These are phyloP conservation scores for Plectosphaerella cucumerina DNA, from an alignment of 2,329 filamentous ascomycete genomes.

Conservation along the genomic window DNA sequence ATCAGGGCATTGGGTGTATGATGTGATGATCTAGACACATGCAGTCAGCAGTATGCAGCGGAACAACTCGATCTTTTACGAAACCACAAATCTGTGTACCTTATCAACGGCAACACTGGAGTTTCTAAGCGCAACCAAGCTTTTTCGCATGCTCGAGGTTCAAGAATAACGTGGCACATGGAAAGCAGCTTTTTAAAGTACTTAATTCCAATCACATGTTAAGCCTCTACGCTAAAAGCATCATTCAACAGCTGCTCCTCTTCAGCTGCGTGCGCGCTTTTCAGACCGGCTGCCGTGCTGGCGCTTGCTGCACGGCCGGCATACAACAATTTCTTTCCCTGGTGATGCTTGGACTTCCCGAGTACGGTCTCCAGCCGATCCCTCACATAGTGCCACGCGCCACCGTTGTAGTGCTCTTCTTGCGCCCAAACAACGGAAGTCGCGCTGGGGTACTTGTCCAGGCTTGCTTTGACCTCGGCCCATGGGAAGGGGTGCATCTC, in stretches of 20 bases:
- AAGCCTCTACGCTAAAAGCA: background rate
- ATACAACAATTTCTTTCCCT: background rate
- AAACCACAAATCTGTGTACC: no score
- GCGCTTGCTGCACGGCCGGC: constrained; percentile 2
- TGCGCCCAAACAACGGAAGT: constrained; percentile 18
- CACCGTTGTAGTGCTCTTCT: constrained; percentile 20
- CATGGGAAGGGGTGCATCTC: constrained; percentile 21
- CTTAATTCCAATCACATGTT: no score
- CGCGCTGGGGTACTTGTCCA: constrained; percentile 15
- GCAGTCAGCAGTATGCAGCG: no score
- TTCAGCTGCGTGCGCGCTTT: constrained; percentile 3
- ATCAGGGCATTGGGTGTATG: constrained; percentile 93
- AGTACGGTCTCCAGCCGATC: constrained; percentile 15
- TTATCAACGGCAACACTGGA: no score
- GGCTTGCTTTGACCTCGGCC: constrained; percentile 13
- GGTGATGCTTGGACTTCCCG: background rate
- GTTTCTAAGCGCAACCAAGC: no score
- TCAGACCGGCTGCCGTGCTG: constrained; percentile 1
- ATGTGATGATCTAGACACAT: constrained; percentile 29
- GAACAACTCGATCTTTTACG: no score
- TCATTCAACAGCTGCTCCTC: background rate
- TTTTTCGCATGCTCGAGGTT: no score
- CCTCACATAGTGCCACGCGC: constrained; percentile 18
- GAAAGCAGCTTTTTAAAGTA: no score
- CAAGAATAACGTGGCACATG: no score